Evolutionary conservation across 2,329 filamentous ascomycete genomes (phyloP), one percentile per base, ranked within the genome.

Genomic region (Graphiopsis chlorocephala): DNA sequence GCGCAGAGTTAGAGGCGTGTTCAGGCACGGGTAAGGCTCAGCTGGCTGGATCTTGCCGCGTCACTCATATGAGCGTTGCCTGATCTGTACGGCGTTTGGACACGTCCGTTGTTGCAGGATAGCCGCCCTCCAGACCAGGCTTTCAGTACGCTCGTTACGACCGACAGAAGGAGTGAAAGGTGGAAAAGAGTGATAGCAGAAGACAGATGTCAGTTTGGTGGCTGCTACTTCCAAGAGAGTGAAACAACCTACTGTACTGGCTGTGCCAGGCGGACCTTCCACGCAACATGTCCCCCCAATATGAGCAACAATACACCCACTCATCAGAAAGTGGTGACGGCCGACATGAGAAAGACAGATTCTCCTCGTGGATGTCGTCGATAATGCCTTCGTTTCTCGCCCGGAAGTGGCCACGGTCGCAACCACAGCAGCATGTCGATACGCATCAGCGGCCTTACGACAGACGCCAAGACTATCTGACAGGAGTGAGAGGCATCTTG

Each of bases 401-500:
- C 28, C 29, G 29, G 15, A 45, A 25, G 31, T 55, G 47, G 60
- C 60, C 33, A 11, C 48, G 5, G 25, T 25, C 26, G 17, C 33
- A 33, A 25, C 60, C 25, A 4, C 60, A 20, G 33, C 47, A 42
- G 12, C 33, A 33, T 5, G 3, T 33, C 23, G 15, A 55, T 14
- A 38, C 62, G n/a, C 55, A 31, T 53, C 25, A 28, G 29, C 23
- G 55, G 33, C 62, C 62, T 12, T 31, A 52, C 55, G 62, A 64
- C 31, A 50, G 25, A 10, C 28, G 63, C 14, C 69, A 71, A 47
- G 64, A 68, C 69, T 78, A 80, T 57, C 75, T 81, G 17, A 66
- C 78, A 35, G 80, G 78, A 38, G 68, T 81, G 35, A 77, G 78
- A 53, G 79, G 79, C 33, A 64, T 78, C 14, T 67, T 81, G 10